phyloP scores from a whole-genome alignment of 345 rosid genomes.

The Hypericum perforatum region DNA sequence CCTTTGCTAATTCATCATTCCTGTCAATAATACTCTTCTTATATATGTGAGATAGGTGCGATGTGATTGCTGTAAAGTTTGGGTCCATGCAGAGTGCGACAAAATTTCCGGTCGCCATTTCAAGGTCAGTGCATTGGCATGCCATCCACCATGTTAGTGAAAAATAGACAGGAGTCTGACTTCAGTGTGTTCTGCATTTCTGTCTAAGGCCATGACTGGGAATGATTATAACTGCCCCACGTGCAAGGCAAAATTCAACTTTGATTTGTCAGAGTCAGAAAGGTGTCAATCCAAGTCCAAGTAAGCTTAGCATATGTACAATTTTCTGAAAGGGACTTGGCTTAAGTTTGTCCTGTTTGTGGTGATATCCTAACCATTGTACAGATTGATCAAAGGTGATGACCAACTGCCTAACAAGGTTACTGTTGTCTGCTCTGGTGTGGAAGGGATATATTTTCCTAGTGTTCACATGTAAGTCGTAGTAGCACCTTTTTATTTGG shows the following conservation, averaged over 20 bases:
- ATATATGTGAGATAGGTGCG: constrained; percentile 48
- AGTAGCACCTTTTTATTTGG: neutral
- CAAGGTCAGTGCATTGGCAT: constrained; percentile 43
- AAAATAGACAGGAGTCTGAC: constrained; percentile 8
- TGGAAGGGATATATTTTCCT: constrained; percentile 90
- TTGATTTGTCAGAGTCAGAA: constrained; percentile 92
- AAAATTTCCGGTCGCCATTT: constrained; percentile 63
- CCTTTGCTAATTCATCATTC: neutral
- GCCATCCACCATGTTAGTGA: constrained; percentile 7
- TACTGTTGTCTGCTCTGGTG: constrained; percentile 70
- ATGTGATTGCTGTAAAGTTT: constrained; percentile 89
- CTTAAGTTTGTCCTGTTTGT: constrained; percentile 3
- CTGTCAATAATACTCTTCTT: constrained; percentile 8
- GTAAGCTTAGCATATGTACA: constrained; percentile 24
- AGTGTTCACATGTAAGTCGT: constrained; percentile 85
- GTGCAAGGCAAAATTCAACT: constrained; percentile 80
- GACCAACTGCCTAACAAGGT: constrained; percentile 71
- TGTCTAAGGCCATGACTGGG: constrained; percentile 58
- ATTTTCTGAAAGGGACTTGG: neutral
- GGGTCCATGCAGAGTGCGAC: constrained; percentile 93
- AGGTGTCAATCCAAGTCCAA: constrained; percentile 49
- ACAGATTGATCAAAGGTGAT: constrained; percentile 44
- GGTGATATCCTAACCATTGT: constrained; percentile 13
- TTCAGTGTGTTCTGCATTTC: constrained; percentile 12
- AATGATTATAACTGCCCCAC: constrained; percentile 85